Evolutionary conservation across 441 rosid genomes (phyloP), one percentile per base, ranked within the genome.

Genomic region (Aquilaria agallochum): DNA sequence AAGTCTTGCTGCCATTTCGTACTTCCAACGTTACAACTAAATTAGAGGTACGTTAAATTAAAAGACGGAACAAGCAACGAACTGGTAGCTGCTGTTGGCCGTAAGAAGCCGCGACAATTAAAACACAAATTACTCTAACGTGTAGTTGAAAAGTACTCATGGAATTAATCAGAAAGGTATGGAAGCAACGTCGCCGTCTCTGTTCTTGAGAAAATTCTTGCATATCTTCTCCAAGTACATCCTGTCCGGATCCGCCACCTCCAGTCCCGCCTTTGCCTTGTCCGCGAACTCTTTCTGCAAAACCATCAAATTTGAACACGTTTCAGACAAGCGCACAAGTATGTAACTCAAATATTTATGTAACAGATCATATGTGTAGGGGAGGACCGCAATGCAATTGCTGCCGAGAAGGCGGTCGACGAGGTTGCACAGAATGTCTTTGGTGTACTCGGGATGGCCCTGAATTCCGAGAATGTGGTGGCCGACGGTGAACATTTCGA

Each of bases 361-460:
- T n/a, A 42, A 27, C 30, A 27, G 40, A 45, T 30, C 10, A 31
- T 0, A 2, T 30, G 9, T 15, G 11, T 11, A 14, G 20, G 4
- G 10, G 11, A 15, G 45, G 68, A 90, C 97, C 83, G 83, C 63
- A 5, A 89, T 76, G 55, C 62, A 68, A 62, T 80, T 76, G 60
- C 31, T 63, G 31, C 45, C 50, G 11, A 84, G 74, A 36, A 86
- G 84, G 54, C 95, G 94, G 52, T 89, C 96, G 0, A 89, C 78
- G 58, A 89, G 81, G 70, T 76, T 76, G 62, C 11, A 75, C 12
- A 92, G 76, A 58, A 89, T 89, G 68, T 84, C 98, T 56, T 83
- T 84, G 72, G 90, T 83, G 79, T 92, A 88, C 74, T 92, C 98
- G 0, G 94, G 96, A 66, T 92, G 95, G 2, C 96, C 96, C 76